These are phyloP conservation scores for Epichloe hybrida DNA, from an alignment of 2,329 filamentous ascomycete genomes.

Conservation along the genomic window DNA sequence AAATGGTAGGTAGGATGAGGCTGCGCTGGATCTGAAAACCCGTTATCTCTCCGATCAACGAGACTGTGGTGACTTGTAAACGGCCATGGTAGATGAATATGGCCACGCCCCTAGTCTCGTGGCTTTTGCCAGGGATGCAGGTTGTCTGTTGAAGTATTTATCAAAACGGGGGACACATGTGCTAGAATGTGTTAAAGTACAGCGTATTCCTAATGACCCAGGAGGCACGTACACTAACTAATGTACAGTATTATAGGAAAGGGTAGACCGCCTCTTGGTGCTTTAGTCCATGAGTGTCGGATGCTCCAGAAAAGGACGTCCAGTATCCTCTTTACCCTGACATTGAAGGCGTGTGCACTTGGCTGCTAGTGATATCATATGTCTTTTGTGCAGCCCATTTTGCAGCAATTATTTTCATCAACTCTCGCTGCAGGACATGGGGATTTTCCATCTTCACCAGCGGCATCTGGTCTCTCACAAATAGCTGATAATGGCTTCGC, in stretches of 20 bases:
- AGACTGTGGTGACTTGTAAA: too few species aligned
- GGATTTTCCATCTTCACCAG: slow-evolving; percentile 43
- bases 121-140: not conserved
- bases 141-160: not conserved
- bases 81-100: too few species aligned
- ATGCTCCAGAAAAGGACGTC: too few species aligned
- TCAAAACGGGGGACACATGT: not conserved
- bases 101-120: not conserved
- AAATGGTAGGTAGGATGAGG: too few species aligned
- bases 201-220: not conserved
- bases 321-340: not conserved
- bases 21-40: too few species aligned
- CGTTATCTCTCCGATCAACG: too few species aligned
- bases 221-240: not conserved
- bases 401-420: slow-evolving; percentile 54
- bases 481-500: slow-evolving; percentile 33
- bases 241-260: not conserved
- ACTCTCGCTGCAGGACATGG: slow-evolving; percentile 46
- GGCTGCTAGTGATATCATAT: slow-evolving; percentile 9
- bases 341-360: not conserved
- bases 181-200: not conserved
- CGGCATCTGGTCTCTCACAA: slow-evolving; percentile 56
- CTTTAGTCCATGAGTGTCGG: too few species aligned
- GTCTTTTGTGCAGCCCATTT: slow-evolving; percentile 41
- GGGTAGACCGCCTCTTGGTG: too few species aligned